Evolutionary conservation across 202 grass and related monocot genomes (phyloP), one percentile per base, ranked within the genome.

Genomic region (Setaria viridis): DNA sequence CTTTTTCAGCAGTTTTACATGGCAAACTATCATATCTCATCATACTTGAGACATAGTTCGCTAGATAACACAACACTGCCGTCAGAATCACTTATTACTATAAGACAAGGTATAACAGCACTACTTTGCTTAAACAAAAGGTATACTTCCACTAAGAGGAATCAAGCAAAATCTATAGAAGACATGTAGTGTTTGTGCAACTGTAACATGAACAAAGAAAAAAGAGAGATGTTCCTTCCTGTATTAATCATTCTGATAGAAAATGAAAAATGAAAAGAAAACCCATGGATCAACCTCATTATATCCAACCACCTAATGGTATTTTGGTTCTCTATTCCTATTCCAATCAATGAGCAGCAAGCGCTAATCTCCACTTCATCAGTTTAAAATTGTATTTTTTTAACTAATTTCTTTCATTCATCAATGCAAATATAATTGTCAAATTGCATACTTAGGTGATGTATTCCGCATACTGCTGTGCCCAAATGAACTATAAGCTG

Each of bases 401-500:
- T 20, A 84, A 25, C 29, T 25, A 9, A 84, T 80, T 63, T 80
- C 6, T 60, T 33, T 57, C 47, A 65, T 46, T 69, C 9, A 9
- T 77, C 3, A 13, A 51, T 42, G 4, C 45, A 50, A 58, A 76
- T 19, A 45, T 48, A 51, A n/a, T n/a, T 17, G 1, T 16, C 19
- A 4, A 4, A 83, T 47, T 11, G 3, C 11, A 56, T 70, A 49
- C 2, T 53, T 72, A 49, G 19, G 2, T 25, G 7, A 48, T 57
- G 32, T 81, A n/a, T 13, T 70, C 55, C 17, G 25, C 20, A 21
- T 68, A 82, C 11, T 69, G 5, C n/a, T 9, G 7, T 67, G 59
- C 50, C 45, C n/a, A 54, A 57, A 80, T 51, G 29, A 72, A 75
- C 25, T 68, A 17, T 57, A 56, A 20, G 54, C 6, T 56, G 54